Base-by-base conservation (phyloP, 345 rosid genomes). In the Populus davidiana region DNA sequence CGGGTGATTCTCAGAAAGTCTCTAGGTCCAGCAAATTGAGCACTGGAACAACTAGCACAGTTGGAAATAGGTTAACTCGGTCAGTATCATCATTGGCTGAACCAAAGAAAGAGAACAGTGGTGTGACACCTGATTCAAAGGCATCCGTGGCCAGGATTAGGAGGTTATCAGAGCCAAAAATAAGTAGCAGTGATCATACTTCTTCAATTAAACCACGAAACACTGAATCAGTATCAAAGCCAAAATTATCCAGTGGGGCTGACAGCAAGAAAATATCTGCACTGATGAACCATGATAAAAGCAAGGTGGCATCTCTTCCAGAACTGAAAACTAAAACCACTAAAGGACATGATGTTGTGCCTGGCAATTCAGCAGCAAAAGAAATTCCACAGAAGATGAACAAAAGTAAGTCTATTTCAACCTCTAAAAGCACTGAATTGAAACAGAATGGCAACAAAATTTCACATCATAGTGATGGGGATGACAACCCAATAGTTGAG, bases 81-180 rank as follows among this genome's bases (percentile, higher is more conserved):
- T 92, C 97, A 20, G 87, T 87, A 17, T 85, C 96, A 74, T 88
- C 92, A 7, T 80, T 92, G 84, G 88, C 93, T 74, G 88, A 83
- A 65, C 80, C 86, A 62, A 91, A 89, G 86, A 90, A 87, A 81
- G 90, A 90, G 76, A 84, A 70, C 20, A 70, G 76, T 38, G 54
- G 67, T 71, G 83, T 64, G 44, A 85, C 87, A 43, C 86, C 89
- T 27, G 91, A 90, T 71, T 75, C 84, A 71, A 92, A 91, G 88
- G 73, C 86, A 77, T 88, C 91, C 43, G 82, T 85, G 87, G 81
- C 94, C 70, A 80, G 91, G 70, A 89, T 88, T 79, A 90, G 97
- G 86, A 85, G 98, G 76, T 85, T 92, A 73, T 94, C 98, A 47
- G 97, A 94, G 80, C 94, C 96, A 20, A 91, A 88, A 84, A 72